phyloP scores from a whole-genome alignment of 2,329 filamentous ascomycete genomes.

The Pseudocercospora fijiensis region DNA sequence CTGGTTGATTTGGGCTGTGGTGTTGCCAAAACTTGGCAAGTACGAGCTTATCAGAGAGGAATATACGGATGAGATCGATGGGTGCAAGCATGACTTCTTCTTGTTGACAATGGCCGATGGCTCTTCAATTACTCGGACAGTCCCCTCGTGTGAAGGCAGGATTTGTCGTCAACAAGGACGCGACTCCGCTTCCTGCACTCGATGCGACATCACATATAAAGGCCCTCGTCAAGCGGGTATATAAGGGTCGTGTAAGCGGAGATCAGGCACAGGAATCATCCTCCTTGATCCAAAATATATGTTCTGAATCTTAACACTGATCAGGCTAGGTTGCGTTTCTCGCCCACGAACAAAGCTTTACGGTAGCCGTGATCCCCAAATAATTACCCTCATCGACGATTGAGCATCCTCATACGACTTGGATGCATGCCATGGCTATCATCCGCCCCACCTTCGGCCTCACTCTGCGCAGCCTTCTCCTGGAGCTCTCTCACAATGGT shows the following conservation, averaged over 20 bases:
- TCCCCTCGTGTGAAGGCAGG: too few species aligned
- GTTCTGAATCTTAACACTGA: too few species aligned
- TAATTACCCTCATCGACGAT: constrained; percentile 11
- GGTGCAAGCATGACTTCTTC: constrained; percentile 21
- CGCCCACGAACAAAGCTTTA: too few species aligned
- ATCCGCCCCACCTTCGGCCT: constrained; percentile 12
- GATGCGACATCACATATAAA: too few species aligned
- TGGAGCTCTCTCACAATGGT: constrained; percentile 40
- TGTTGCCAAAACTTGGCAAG: constrained; percentile 47
- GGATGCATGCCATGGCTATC: constrained; percentile 37
- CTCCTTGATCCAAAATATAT: too few species aligned
- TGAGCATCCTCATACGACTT: constrained; percentile 35
- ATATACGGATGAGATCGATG: constrained; percentile 40
- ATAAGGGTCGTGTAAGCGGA: too few species aligned
- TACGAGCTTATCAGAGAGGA: constrained; percentile 39
- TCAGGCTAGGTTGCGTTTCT: too few species aligned
- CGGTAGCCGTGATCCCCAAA: not conserved
- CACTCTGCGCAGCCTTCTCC: constrained; percentile 38
- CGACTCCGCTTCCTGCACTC: too few species aligned
- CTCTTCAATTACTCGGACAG: not conserved
- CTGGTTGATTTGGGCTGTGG: constrained; percentile 53
- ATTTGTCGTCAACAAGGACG: too few species aligned
- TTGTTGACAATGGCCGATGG: not conserved
- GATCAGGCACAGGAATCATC: too few species aligned
- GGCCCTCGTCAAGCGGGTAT: too few species aligned